Conservation (phyloP, 1,284 basidiomycete species). For the Porodaedalea pini region DNA sequence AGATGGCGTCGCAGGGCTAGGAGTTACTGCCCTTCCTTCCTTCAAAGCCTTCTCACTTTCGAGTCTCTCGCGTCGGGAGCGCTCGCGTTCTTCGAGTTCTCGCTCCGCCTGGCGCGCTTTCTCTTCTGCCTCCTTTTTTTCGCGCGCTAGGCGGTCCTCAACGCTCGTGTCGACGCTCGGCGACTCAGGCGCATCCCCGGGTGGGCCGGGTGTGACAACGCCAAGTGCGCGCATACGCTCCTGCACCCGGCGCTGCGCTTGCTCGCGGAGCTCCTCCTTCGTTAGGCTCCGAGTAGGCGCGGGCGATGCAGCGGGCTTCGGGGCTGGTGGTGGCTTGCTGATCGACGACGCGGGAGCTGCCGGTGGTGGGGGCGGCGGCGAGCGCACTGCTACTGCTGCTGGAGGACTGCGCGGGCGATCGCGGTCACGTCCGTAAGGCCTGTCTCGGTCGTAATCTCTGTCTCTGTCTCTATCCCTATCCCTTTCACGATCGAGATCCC, state of each 20-base stretch:
- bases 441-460: constrained; percentile 30
- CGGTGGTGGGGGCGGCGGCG: constrained; percentile 47
- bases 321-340: constrained; percentile 42
- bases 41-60: constrained; percentile 62
- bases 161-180: constrained; percentile 68
- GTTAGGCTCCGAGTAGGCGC: constrained; percentile 80
- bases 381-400: constrained; percentile 46
- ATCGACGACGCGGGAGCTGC: constrained; percentile 32
- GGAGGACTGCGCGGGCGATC: constrained; percentile 51
- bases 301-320: constrained; percentile 49
- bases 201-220: constrained; percentile 50
- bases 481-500: constrained; percentile 33
- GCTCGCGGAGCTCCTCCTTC: constrained; percentile 76
- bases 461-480: constrained; percentile 29
- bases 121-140: constrained; percentile 85
- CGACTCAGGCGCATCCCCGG: constrained; percentile 30
- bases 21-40: constrained; percentile 36
- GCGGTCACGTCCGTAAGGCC: constrained; percentile 33
- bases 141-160: constrained; percentile 77
- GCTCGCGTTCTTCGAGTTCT: constrained; percentile 75
- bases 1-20: constrained; percentile 28
- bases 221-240: constrained; percentile 89
- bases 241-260: constrained; percentile 83
- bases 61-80: constrained; percentile 62
- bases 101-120: constrained; percentile 70